These are phyloP conservation scores for Neurospora crassa DNA, from an alignment of 2,329 filamentous ascomycete genomes.

Conservation along the genomic window DNA sequence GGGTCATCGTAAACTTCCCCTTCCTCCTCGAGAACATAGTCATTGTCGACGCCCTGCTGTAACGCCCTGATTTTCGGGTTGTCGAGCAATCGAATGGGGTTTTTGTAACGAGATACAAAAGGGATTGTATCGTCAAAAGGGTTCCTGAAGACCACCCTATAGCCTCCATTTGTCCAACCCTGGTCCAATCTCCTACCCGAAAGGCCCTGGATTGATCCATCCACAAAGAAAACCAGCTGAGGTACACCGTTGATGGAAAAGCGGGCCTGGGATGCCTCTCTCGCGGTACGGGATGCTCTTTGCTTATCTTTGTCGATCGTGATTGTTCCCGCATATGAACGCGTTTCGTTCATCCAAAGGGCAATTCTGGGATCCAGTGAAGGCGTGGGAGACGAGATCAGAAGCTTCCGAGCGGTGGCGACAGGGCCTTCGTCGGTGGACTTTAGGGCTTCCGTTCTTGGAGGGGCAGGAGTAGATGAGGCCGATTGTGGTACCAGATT, in stretches of 20 bases:
- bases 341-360: neutral
- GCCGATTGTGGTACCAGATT: no score
- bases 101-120: neutral
- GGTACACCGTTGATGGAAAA: neutral
- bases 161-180: neutral
- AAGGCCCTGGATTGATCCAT: neutral
- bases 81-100: neutral
- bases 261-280: accelerated
- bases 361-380: neutral
- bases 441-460: no score
- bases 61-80: accelerated
- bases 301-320: neutral
- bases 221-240: neutral
- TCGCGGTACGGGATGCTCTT: neutral
- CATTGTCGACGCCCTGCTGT: neutral
- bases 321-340: neutral
- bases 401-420: no score
- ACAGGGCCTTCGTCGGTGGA: no score
- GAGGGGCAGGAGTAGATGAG: no score
- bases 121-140: neutral
- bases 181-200: accelerated
- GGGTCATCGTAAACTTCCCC: neutral
- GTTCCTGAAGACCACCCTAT: neutral
- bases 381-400: neutral
- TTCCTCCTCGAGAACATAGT: neutral